Evolutionary conservation across 2,329 filamentous ascomycete species (phyloP).

Genomic region (Colletotrichum eleusines): DNA sequence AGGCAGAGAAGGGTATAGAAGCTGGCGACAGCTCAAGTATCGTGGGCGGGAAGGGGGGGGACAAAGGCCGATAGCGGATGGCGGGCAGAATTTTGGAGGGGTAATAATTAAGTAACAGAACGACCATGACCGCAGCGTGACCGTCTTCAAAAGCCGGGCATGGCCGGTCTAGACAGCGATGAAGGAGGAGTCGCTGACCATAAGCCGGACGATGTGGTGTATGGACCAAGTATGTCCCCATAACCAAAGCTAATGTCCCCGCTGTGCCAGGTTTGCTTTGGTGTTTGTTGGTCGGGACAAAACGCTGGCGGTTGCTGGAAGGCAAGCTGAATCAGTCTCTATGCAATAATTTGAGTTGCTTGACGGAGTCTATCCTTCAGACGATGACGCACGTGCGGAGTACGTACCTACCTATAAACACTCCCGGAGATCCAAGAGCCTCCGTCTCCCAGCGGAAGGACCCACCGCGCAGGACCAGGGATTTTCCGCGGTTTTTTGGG

Average conservation of each 20-base stretch:
- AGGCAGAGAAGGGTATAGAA: not conserved
- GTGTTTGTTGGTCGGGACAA: not conserved
- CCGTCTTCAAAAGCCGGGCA: conserved; percentile 28
- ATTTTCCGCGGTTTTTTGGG: conserved; percentile 33
- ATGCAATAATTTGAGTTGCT: conserved; percentile 13
- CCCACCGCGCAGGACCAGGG: conserved; percentile 28
- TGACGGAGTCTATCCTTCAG: conserved; percentile 29
- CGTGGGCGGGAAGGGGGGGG: conserved; percentile 41
- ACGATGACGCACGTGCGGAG: conserved; percentile 36
- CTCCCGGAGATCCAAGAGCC: not conserved
- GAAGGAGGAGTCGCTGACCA: conserved; percentile 11
- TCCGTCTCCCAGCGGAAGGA: not conserved
- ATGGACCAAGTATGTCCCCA: not conserved
- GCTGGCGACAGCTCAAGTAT: conserved; percentile 12
- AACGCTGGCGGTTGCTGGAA: not conserved
- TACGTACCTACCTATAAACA: conserved; percentile 17
- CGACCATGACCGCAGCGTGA: conserved; percentile 31
- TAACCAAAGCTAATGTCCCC: not conserved
- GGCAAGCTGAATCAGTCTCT: conserved; percentile 6
- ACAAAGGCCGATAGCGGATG: conserved; percentile 38
- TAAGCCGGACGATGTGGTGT: not conserved
- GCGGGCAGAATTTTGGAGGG: conserved; percentile 37
- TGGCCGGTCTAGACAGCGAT: conserved; percentile 28
- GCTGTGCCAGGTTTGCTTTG: conserved; percentile 3
- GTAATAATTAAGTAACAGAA: conserved; percentile 44